Conservation (phyloP, 139 green algal species). For the Tetradesmus lagerheimii region DNA sequence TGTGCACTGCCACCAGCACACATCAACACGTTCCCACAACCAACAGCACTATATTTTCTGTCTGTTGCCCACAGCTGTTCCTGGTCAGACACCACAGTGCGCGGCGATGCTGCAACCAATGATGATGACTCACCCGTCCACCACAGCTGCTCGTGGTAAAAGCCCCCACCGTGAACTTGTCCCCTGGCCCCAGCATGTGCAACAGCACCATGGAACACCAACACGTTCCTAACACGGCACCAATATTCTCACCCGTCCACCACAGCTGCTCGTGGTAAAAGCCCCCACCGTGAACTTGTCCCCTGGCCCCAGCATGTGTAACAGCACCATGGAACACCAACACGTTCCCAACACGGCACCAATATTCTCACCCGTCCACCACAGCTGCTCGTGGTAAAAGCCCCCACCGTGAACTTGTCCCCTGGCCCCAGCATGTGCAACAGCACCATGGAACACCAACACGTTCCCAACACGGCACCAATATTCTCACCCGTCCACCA, state of each 20-base stretch:
- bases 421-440: no score
- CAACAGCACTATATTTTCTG: no score
- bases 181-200: slow-evolving; percentile 44
- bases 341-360: background rate
- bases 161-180: slow-evolving; percentile 71
- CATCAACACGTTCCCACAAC: no score
- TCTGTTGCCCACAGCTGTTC: no score
- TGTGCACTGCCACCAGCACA: slow-evolving; percentile 33
- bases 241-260: slow-evolving; percentile 53
- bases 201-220: no score
- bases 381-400: slow-evolving; percentile 74
- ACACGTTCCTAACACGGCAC: no score
- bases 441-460: background rate
- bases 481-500: slow-evolving; percentile 51
- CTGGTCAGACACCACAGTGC: no score
- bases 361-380: slow-evolving; percentile 49
- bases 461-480: background rate
- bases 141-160: slow-evolving; percentile 71
- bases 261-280: slow-evolving; percentile 73
- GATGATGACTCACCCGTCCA: no score
- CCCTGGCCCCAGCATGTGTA: slow-evolving; percentile 17
- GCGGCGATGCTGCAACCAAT: no score
- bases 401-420: slow-evolving; percentile 70
- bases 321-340: background rate
- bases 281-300: slow-evolving; percentile 69